These are phyloP conservation scores for Umbelopsis vinacea DNA, from an alignment of 192 early-diverging fungal species.

Conservation along the genomic window DNA sequence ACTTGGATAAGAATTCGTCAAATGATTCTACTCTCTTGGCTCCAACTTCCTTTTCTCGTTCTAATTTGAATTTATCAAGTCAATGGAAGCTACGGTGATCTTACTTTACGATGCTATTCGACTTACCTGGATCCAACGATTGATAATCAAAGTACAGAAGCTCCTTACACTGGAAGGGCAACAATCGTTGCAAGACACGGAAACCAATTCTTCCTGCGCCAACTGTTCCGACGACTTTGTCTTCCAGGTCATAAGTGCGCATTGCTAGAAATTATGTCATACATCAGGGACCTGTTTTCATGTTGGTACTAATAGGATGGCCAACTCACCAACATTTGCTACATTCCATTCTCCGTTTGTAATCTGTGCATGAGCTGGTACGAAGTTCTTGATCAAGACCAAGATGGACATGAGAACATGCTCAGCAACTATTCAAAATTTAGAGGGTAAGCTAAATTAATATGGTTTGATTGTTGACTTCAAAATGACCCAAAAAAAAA, in stretches of 20 bases:
- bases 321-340: slow-evolving; percentile 12
- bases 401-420: slow-evolving; percentile 11
- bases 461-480: too few species aligned
- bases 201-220: slow-evolving; percentile 33
- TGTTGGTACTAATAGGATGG: background rate
- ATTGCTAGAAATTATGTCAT: background rate
- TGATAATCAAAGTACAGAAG: slow-evolving; percentile 20
- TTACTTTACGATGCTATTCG: background rate
- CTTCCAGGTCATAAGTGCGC: slow-evolving; percentile 28
- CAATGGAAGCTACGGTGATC: background rate
- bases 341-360: slow-evolving; percentile 22
- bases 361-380: slow-evolving; percentile 17
- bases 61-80: background rate
- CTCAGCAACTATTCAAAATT: background rate
- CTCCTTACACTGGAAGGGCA: slow-evolving; percentile 31
- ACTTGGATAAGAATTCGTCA: slow-evolving; percentile 12
- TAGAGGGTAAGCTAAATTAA: too few species aligned
- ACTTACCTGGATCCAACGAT: background rate
- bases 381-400: slow-evolving; percentile 16
- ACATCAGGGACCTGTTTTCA: background rate
- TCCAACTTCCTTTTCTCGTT: slow-evolving; percentile 1
- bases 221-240: slow-evolving; percentile 26
- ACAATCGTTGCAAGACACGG: slow-evolving; percentile 27
- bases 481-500: too few species aligned
- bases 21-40: slow-evolving; percentile 1